Evolutionary conservation across 768 basidiomycete genomes (phyloP).

Genomic region (Kwoniella europaea): DNA sequence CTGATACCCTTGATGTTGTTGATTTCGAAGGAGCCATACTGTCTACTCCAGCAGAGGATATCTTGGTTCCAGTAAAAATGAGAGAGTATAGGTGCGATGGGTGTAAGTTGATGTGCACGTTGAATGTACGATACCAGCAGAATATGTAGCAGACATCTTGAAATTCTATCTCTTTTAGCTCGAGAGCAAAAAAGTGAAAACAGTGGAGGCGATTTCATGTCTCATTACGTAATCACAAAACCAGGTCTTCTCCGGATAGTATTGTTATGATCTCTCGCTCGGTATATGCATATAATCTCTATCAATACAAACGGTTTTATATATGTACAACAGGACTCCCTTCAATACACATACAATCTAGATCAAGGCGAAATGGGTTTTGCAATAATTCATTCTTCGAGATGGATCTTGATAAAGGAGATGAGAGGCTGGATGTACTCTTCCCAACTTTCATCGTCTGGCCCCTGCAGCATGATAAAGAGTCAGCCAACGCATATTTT

Average conservation of each 20-base stretch:
- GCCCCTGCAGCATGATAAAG: slow-evolving; percentile 11
- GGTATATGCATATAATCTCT: too few relatives aligned
- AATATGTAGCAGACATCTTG: neutral
- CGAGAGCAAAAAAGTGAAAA: slow-evolving; percentile 1
- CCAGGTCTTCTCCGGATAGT: too few relatives aligned
- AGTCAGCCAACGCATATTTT: neutral
- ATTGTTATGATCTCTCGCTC: too few relatives aligned
- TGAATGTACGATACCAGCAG: neutral
- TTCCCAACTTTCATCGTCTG: slow-evolving; percentile 24
- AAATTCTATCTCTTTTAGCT: neutral
- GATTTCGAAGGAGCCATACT: slow-evolving; percentile 11
- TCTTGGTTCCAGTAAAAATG: neutral
- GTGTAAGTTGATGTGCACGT: neutral
- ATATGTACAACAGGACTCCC: too few relatives aligned
- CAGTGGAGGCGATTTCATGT: neutral
- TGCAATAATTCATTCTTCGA: neutral
- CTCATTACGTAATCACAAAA: neutral
- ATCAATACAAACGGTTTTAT: too few relatives aligned
- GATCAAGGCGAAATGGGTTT: too few relatives aligned
- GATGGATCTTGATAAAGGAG: slow-evolving; percentile 25
- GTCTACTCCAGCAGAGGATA: neutral
- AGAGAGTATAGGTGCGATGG: neutral
- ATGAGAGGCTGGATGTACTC: slow-evolving; percentile 31
- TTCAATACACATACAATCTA: too few relatives aligned
- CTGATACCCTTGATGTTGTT: slow-evolving; percentile 15